These are phyloP conservation scores for Begonia loranthoides DNA, from an alignment of 306 rosid species.

Conservation along the genomic window DNA sequence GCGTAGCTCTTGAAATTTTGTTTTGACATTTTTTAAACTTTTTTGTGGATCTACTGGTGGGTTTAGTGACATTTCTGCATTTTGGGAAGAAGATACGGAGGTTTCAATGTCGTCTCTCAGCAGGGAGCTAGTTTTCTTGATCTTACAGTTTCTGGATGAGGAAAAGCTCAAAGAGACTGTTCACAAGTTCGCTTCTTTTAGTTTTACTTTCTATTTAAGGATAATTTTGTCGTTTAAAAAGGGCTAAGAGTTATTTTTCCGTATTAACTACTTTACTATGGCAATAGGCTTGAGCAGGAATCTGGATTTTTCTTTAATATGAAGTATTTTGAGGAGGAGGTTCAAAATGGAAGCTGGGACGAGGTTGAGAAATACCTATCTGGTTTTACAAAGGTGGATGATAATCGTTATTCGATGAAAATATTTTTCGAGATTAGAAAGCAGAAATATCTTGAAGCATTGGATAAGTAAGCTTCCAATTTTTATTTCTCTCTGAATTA, in stretches of 20 bases:
- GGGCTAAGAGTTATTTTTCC: constrained; percentile 5
- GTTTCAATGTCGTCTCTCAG: constrained; percentile 87
- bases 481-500: background rate
- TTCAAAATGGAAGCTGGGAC: constrained; percentile 95
- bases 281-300: constrained; percentile 83
- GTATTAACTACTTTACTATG: constrained; percentile 18
- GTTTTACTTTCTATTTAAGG: background rate
- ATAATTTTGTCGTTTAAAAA: constrained; percentile 5
- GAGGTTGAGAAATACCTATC: constrained; percentile 94
- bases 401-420: constrained; percentile 95
- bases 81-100: background rate
- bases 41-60: constrained; percentile 57
- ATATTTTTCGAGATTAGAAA: constrained; percentile 96
- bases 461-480: constrained; percentile 64
- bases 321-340: constrained; percentile 98
- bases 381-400: constrained; percentile 96
- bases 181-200: constrained; percentile 59
- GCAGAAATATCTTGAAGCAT: constrained; percentile 94
- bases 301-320: constrained; percentile 96
- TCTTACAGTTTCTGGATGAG: constrained; percentile 96
- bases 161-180: constrained; percentile 98
- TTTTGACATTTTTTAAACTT: background rate
- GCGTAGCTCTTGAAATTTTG: constrained; percentile 11
- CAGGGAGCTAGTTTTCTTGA: constrained; percentile 97
- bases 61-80: too few species aligned